These are phyloP conservation scores for Phytophthora ramorum DNA, from an alignment of 352 stramenopile genomes.

Conservation along the genomic window DNA sequence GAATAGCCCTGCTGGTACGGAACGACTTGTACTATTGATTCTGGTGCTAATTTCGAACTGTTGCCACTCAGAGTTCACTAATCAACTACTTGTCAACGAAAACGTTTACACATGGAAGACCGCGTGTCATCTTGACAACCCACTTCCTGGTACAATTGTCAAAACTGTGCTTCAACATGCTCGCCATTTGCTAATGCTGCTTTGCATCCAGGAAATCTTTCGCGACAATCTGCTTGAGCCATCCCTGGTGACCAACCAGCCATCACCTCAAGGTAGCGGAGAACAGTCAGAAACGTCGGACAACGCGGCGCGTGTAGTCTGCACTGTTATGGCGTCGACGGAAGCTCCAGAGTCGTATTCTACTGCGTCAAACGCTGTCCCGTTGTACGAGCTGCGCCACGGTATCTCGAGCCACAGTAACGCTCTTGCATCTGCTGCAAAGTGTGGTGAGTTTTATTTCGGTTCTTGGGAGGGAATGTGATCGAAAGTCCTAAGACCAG, in stretches of 20 bases:
- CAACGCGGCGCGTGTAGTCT: conserved; percentile 38
- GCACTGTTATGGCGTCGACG: conserved; percentile 65
- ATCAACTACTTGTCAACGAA: conserved; percentile 69
- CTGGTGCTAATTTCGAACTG: conserved; percentile 12
- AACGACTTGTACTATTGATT: background rate
- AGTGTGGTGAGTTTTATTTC: conserved; percentile 53
- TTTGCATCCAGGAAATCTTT: conserved; percentile 63
- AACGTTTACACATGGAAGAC: conserved; percentile 33
- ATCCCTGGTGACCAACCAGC: conserved; percentile 21
- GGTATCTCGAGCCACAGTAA: conserved; percentile 79
- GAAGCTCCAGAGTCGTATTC: conserved; percentile 25
- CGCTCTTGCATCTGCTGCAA: conserved; percentile 67
- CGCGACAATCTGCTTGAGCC: conserved; percentile 47
- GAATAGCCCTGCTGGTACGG: conserved; percentile 74
- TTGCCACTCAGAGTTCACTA: conserved; percentile 17
- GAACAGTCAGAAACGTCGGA: conserved; percentile 10
- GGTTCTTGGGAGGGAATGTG: background rate
- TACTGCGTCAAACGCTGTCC: conserved; percentile 32
- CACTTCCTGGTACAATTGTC: conserved; percentile 69
- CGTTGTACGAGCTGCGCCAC: conserved; percentile 67
- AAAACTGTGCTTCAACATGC: background rate
- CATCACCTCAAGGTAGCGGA: conserved; percentile 2
- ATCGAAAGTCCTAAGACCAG: background rate
- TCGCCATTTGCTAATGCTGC: background rate
- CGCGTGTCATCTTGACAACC: conserved; percentile 79